These are phyloP conservation scores for Ophiostoma fasciatum DNA, from an alignment of 2,329 filamentous ascomycete species.

Conservation along the genomic window DNA sequence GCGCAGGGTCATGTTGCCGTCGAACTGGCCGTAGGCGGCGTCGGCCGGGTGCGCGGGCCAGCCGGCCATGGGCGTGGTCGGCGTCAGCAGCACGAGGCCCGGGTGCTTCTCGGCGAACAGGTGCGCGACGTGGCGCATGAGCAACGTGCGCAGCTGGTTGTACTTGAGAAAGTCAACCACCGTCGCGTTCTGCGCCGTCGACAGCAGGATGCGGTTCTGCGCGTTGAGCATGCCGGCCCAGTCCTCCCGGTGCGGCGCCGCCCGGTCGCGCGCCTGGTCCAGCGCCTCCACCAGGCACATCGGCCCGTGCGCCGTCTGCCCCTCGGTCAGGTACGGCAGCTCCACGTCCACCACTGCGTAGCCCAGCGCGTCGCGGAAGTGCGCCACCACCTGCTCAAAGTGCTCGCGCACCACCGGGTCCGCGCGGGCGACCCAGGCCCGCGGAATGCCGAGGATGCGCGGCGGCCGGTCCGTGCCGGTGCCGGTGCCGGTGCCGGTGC, in stretches of 20 bases:
- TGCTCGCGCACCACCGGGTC: conserved; percentile 45
- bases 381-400: conserved; percentile 47
- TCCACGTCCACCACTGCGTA: conserved; percentile 42
- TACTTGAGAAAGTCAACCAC: conserved; percentile 57
- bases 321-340: conserved; percentile 53
- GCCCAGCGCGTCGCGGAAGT: conserved; percentile 33
- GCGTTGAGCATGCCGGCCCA: conserved; percentile 44
- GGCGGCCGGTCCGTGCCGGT: too few species aligned
- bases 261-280: conserved; percentile 27
- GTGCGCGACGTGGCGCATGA: conserved; percentile 65
- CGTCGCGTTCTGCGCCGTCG: conserved; percentile 47
- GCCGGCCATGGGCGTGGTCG: conserved; percentile 60
- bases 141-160: conserved; percentile 55
- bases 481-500: conserved; percentile 15
- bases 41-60: conserved; percentile 50
- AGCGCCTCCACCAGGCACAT: conserved; percentile 63
- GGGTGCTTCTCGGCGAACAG: conserved; percentile 53
- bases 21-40: conserved; percentile 54
- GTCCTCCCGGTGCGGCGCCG: conserved; percentile 25
- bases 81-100: conserved; percentile 63
- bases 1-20: conserved; percentile 57
- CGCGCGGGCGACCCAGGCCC: conserved; percentile 54
- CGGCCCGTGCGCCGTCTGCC: conserved; percentile 61
- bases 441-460: conserved; percentile 54
- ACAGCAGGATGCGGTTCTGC: conserved; percentile 56